Evolutionary conservation across 441 rosid genomes (phyloP).

Genomic region (Euphorbia neoarborescens): DNA sequence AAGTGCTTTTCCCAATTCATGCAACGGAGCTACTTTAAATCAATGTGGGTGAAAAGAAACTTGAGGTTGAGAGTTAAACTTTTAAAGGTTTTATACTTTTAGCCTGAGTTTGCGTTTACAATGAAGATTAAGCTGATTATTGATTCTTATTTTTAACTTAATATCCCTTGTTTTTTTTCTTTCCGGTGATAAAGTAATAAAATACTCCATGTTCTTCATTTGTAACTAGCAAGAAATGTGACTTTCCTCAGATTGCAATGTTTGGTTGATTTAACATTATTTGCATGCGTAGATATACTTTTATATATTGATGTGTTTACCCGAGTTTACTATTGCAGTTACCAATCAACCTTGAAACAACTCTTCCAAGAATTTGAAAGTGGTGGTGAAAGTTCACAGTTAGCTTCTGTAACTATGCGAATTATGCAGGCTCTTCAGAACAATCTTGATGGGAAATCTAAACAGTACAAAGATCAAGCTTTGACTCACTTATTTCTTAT

Average conservation of each 20-base stretch:
- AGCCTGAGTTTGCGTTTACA: too few species aligned
- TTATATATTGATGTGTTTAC: conserved; percentile 14
- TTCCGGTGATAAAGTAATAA: neutral
- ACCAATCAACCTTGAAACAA: conserved; percentile 88
- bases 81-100: neutral
- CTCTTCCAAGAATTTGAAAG: conserved; percentile 85
- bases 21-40: neutral
- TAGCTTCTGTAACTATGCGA: conserved; percentile 80
- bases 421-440: conserved; percentile 98
- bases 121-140: neutral
- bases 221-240: neutral
- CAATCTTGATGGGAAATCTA: conserved; percentile 86
- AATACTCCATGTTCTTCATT: neutral
- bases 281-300: neutral
- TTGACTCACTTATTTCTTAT: conserved; percentile 87
- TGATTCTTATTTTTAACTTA: neutral
- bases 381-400: conserved; percentile 58
- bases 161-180: neutral
- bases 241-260: neutral
- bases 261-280: neutral
- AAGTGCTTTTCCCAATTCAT: neutral
- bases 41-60: neutral
- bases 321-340: conserved; percentile 45
- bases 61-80: neutral
- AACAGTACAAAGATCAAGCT: conserved; percentile 87